These are phyloP conservation scores for Mangifera indica DNA, from an alignment of 345 rosid genomes.

Conservation along the genomic window DNA sequence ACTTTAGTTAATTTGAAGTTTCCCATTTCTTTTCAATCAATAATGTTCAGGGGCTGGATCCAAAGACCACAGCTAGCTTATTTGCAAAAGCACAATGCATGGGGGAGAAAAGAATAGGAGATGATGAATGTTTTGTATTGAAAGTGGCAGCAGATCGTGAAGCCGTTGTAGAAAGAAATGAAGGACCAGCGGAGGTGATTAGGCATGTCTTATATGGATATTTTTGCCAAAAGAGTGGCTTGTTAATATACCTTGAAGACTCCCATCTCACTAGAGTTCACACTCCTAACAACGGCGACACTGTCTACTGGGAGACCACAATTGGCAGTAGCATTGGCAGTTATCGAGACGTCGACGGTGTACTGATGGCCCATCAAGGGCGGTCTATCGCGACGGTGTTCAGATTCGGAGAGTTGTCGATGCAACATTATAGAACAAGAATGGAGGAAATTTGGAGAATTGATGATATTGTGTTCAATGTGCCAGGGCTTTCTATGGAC, in stretches of 20 bases:
- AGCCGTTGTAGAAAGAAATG: constrained; percentile 74
- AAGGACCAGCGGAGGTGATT: constrained; percentile 83
- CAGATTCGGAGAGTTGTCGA: constrained; percentile 69
- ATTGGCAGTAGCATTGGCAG: constrained; percentile 86
- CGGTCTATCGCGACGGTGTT: constrained; percentile 87
- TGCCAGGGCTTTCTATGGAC: constrained; percentile 79
- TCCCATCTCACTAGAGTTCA: constrained; percentile 82
- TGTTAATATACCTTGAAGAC: constrained; percentile 78
- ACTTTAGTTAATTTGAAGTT: constrained; percentile 8
- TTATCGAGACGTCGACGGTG: constrained; percentile 84
- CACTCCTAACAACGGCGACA: constrained; percentile 45
- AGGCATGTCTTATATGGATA: constrained; percentile 90
- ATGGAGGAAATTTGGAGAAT: constrained; percentile 95
- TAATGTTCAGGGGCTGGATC: constrained; percentile 72
- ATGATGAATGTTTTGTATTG: constrained; percentile 83
- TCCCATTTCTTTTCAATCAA: background rate
- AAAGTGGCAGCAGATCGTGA: constrained; percentile 84
- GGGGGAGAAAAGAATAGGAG: constrained; percentile 80
- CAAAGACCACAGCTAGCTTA: constrained; percentile 75
- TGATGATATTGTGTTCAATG: constrained; percentile 89
- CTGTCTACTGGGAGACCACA: constrained; percentile 88
- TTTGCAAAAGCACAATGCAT: constrained; percentile 79
- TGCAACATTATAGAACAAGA: constrained; percentile 69
- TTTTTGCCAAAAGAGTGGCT: constrained; percentile 88
- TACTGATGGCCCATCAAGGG: constrained; percentile 77